These are phyloP conservation scores for Nicotiana attenuata DNA, from an alignment of 257 asterid genomes.

Conservation along the genomic window DNA sequence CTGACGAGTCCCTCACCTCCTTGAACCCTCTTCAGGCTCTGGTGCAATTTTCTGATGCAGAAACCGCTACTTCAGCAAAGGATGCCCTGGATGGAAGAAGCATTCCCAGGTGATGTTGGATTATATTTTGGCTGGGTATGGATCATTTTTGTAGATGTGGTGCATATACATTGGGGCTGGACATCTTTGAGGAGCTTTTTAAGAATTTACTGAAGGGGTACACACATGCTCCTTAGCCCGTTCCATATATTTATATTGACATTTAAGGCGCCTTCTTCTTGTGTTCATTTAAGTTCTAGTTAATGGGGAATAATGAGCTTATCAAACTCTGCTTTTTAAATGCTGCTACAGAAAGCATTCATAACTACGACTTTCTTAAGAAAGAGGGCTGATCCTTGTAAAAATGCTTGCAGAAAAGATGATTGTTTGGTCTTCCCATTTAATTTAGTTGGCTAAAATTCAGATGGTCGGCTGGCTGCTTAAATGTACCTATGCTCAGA, in stretches of 20 bases:
- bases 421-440: background rate
- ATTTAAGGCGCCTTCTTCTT: slow-evolving; percentile 23
- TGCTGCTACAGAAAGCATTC: background rate
- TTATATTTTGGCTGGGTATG: slow-evolving; percentile 53
- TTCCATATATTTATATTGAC: slow-evolving; percentile 30
- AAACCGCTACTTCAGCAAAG: slow-evolving; percentile 83
- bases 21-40: slow-evolving; percentile 48
- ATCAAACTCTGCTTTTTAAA: background rate
- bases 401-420: background rate
- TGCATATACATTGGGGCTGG: slow-evolving; percentile 51
- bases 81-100: slow-evolving; percentile 96
- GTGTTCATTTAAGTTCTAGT: background rate
- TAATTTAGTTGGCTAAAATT: background rate
- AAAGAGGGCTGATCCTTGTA: background rate
- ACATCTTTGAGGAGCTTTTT: slow-evolving; percentile 49
- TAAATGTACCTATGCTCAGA: background rate
- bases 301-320: background rate
- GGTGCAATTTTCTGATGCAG: slow-evolving; percentile 88
- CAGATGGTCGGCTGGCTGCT: background rate
- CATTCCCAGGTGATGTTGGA: slow-evolving; percentile 89
- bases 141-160: slow-evolving; percentile 38
- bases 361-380: background rate
- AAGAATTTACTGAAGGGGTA: slow-evolving; percentile 46
- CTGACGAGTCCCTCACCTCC: background rate
- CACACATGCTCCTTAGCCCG: slow-evolving; percentile 60